Percentiles rank a stretch among this genome's conserved stretches.
phyloP scores from a whole-genome alignment of 169 alveolate genomes.

The Cardiosporidium cionae region DNA sequence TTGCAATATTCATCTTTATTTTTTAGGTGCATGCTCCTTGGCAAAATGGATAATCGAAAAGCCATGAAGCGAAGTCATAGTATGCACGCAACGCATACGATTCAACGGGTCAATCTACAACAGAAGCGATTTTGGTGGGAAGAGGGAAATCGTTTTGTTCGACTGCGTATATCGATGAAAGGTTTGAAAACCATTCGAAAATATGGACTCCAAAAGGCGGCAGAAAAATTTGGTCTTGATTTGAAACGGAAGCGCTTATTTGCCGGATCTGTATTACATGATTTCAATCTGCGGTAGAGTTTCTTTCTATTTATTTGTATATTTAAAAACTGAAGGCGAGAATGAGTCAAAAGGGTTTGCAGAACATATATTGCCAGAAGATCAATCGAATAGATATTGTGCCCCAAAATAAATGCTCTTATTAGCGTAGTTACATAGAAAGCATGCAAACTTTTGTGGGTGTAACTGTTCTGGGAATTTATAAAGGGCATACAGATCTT shows the following conservation, averaged over 20 bases:
- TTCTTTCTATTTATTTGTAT: no score
- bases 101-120: constrained; percentile 57
- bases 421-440: no score
- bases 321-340: no score
- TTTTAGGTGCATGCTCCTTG: constrained; percentile 63
- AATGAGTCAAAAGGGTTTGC: no score
- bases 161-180: constrained; percentile 57
- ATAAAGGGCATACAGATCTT: no score
- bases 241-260: constrained; percentile 55
- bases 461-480: no score
- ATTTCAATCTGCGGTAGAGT: no score
- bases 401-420: no score
- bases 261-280: no score
- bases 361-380: no score
- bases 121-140: constrained; percentile 67
- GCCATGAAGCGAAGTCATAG: constrained; percentile 62
- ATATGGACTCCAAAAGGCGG: constrained; percentile 65
- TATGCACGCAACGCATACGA: constrained; percentile 50
- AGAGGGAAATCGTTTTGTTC: constrained; percentile 49
- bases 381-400: no score
- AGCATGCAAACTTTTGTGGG: no score
- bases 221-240: constrained; percentile 57
- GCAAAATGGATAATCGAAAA: constrained; percentile 73
- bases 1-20: background rate
- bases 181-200: constrained; percentile 68